A percentile compares a stretch with the other conserved stretches of the same genome.
Conservation (phyloP, 192 early-diverging fungal species). For the Coemansia sp. region DNA sequence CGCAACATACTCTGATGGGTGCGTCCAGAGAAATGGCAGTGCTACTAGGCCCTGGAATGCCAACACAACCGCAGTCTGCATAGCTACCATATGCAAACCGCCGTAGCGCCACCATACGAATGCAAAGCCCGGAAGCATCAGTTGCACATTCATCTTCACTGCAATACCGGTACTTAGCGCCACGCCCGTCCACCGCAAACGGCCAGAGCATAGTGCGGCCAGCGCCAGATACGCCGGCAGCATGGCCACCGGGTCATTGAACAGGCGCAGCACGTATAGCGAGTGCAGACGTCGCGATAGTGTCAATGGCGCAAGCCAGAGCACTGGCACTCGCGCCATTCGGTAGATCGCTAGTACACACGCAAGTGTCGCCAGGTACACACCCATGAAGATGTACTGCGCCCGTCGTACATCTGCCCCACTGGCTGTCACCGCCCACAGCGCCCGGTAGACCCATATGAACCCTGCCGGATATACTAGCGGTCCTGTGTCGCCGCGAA, state of each 20-base stretch:
- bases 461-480: constrained; percentile 92
- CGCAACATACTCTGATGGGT: constrained; percentile 65
- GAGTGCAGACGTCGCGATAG: constrained; percentile 89
- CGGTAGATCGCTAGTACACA: constrained; percentile 70
- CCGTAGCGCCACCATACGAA: constrained; percentile 50
- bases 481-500: constrained; percentile 89
- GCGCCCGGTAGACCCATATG: constrained; percentile 77
- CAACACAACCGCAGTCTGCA: constrained; percentile 15
- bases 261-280: constrained; percentile 86
- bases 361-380: constrained; percentile 69
- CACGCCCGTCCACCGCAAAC: constrained; percentile 30
- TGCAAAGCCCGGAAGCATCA: constrained; percentile 87
- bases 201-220: constrained; percentile 59
- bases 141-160: constrained; percentile 93
- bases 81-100: constrained; percentile 2
- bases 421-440: constrained; percentile 65
- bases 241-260: constrained; percentile 94
- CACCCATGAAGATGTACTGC: constrained; percentile 79
- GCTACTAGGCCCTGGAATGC: constrained; percentile 56
- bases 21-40: constrained; percentile 59
- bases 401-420: constrained; percentile 71
- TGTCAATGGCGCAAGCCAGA: constrained; percentile 61
- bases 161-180: constrained; percentile 72
- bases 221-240: constrained; percentile 69
- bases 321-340: constrained; percentile 63